Evolutionary conservation across 495 filamentous ascomycete genomes (phyloP).

Genomic region (Neurospora intermedia): DNA sequence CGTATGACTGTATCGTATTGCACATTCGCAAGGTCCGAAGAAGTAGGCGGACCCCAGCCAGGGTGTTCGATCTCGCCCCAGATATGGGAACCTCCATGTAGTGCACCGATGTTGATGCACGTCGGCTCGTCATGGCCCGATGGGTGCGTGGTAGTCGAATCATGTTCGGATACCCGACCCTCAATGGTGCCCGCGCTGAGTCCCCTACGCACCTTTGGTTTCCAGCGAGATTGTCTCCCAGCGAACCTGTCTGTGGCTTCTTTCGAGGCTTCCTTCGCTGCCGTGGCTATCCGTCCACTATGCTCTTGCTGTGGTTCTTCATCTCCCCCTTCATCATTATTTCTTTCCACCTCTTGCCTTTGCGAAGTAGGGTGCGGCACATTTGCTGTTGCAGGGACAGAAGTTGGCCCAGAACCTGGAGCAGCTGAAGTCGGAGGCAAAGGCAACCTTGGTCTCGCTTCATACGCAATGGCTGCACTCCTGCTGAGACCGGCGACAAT

Average conservation of each 20-base stretch:
- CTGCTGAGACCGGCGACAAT: conserved; percentile 58
- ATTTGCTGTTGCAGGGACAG: not conserved
- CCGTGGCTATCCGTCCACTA: not conserved
- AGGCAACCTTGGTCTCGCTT: conserved; percentile 55
- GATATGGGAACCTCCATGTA: conserved; percentile 23
- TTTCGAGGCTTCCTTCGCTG: not conserved
- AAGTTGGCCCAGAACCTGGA: not conserved
- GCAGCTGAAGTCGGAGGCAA: conserved; percentile 8
- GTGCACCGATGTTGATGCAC: conserved; percentile 13
- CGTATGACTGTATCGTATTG: conserved; percentile 71
- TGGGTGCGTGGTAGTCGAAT: conserved; percentile 2
- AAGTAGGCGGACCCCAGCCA: conserved; percentile 78
- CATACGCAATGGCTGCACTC: conserved; percentile 74
- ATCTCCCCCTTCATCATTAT: not conserved
- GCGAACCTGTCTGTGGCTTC: not conserved
- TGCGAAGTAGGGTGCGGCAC: not conserved
- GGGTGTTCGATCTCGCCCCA: conserved; percentile 80
- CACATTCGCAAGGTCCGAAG: conserved; percentile 62
- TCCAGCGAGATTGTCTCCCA: not conserved
- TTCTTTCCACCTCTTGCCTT: not conserved
- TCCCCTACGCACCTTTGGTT: conserved; percentile 1
- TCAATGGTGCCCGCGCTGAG: not conserved
- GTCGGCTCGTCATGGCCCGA: not conserved
- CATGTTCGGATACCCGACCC: conserved; percentile 9
- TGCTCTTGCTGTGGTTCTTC: not conserved